Evolutionary conservation across 2,329 filamentous ascomycete genomes (phyloP).

Genomic region (Colletotrichum trifolii): DNA sequence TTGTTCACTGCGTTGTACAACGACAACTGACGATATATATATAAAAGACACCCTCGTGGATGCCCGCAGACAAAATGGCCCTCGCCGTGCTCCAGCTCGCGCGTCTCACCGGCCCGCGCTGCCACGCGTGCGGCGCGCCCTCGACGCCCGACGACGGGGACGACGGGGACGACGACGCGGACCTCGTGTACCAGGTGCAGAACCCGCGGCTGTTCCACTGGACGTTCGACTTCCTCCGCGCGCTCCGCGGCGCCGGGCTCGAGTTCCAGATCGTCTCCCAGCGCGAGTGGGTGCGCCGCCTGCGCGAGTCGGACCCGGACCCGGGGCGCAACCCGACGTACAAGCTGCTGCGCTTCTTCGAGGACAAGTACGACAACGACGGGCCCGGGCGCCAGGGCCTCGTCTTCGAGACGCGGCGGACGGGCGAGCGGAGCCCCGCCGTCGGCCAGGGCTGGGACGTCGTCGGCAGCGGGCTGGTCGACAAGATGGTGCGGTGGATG

Average conservation of each 20-base stretch:
- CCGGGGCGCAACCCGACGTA: slow-evolving; percentile 60
- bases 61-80: slow-evolving; percentile 52
- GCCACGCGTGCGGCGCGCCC: slow-evolving; percentile 45
- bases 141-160: slow-evolving; percentile 24
- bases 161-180: slow-evolving; percentile 32
- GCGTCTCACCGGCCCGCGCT: slow-evolving; percentile 39
- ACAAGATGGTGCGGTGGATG: slow-evolving; percentile 51
- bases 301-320: slow-evolving; percentile 59
- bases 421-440: slow-evolving; percentile 44
- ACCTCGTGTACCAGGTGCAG: slow-evolving; percentile 62
- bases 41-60: slow-evolving; percentile 50
- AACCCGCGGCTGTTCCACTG: slow-evolving; percentile 61
- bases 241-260: slow-evolving; percentile 56
- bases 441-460: slow-evolving; percentile 50
- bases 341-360: slow-evolving; percentile 64
- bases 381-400: slow-evolving; percentile 48
- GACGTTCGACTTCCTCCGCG: slow-evolving; percentile 63
- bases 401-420: slow-evolving; percentile 51
- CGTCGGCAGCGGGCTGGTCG: slow-evolving; percentile 50
- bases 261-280: slow-evolving; percentile 55
- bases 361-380: slow-evolving; percentile 61
- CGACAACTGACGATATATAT: not conserved
- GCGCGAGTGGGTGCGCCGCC: slow-evolving; percentile 55
- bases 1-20: too few species aligned
- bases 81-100: slow-evolving; percentile 48